Evolutionary conservation across 306 rosid genomes (phyloP).

Genomic region (Inga laurina): DNA sequence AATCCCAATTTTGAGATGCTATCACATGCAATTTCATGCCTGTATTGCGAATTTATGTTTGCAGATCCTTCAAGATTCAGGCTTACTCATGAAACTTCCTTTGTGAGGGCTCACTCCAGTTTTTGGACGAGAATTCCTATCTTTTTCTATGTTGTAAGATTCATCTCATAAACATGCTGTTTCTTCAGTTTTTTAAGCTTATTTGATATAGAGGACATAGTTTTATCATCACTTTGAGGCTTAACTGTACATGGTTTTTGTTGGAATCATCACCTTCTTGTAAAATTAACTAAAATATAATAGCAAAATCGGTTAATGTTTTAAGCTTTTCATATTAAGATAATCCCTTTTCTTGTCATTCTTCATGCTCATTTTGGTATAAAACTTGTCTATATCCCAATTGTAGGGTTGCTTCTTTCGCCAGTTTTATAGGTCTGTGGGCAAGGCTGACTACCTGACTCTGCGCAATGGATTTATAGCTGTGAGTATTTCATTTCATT

Average conservation of each 20-base stretch:
- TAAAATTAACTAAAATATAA: neutral
- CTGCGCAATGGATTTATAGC: slow-evolving; percentile 85
- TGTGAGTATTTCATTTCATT: slow-evolving; percentile 50
- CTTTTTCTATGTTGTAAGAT: slow-evolving; percentile 76
- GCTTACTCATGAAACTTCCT: slow-evolving; percentile 90
- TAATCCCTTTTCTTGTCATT: neutral
- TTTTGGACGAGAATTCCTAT: slow-evolving; percentile 73
- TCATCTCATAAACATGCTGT: slow-evolving; percentile 17
- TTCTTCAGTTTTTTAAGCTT: neutral
- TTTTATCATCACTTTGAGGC: neutral
- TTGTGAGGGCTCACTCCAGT: slow-evolving; percentile 80
- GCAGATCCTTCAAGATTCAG: slow-evolving; percentile 80
- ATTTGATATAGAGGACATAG: neutral
- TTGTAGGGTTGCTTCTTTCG: slow-evolving; percentile 87
- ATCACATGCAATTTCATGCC: slow-evolving; percentile 2
- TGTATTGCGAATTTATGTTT: neutral
- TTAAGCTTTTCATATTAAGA: neutral
- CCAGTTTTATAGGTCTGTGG: slow-evolving; percentile 83
- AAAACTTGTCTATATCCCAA: slow-evolving; percentile 1
- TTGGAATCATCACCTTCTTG: neutral
- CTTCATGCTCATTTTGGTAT: neutral
- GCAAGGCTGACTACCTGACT: slow-evolving; percentile 68
- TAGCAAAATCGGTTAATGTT: neutral
- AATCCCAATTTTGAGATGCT: slow-evolving; percentile 14
- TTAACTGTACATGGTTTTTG: neutral